Conservation (phyloP, 495 filamentous ascomycete genomes). For the Penicillium soppii region DNA sequence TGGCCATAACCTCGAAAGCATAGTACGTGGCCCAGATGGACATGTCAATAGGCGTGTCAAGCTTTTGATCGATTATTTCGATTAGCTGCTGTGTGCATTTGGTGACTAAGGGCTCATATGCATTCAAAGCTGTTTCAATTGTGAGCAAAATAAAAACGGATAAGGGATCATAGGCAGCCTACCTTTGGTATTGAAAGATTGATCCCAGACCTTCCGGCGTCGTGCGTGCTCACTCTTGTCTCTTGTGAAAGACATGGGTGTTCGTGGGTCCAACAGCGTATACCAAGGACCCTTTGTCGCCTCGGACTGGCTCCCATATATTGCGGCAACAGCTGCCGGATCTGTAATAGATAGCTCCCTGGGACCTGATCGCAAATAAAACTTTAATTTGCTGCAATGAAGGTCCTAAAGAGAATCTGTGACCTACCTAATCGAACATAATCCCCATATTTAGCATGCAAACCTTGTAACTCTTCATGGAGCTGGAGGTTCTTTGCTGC, state of each 20-base stretch:
- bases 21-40: constrained; percentile 46
- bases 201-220: constrained; percentile 41
- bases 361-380: constrained; percentile 5
- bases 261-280: constrained; percentile 25
- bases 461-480: constrained; percentile 28
- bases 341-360: constrained; percentile 40
- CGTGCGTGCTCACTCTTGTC: constrained; percentile 33
- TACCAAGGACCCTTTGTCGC: constrained; percentile 45
- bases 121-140: constrained; percentile 23
- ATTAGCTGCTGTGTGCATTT: constrained; percentile 27
- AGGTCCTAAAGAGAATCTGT: too few species aligned
- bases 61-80: constrained; percentile 9
- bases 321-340: constrained; percentile 29
- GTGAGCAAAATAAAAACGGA: neutral
- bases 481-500: constrained; percentile 24
- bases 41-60: constrained; percentile 32
- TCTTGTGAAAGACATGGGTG: constrained; percentile 38
- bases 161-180: constrained; percentile 1
- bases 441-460: constrained; percentile 48
- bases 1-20: constrained; percentile 53
- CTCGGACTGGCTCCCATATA: constrained; percentile 32
- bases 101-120: constrained; percentile 33
- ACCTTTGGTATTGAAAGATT: constrained; percentile 37
- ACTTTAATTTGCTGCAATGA: too few species aligned
- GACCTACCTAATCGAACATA: constrained; percentile 37